Base-by-base conservation (phyloP, 1,139 yeast genomes). In the Scheffersomyces segobiensis region DNA sequence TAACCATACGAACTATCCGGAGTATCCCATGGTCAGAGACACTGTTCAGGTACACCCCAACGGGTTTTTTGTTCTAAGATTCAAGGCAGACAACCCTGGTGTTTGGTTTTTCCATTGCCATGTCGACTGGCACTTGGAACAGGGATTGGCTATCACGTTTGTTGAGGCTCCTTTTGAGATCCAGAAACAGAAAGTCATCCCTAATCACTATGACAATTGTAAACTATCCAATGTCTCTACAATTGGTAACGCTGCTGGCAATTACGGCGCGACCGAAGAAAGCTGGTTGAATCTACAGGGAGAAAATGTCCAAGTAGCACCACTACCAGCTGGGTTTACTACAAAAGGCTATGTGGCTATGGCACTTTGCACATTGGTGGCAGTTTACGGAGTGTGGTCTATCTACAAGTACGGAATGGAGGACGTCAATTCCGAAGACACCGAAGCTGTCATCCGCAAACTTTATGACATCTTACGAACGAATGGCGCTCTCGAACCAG, bases 51-150 rank as follows among this genome's bases (percentile, higher is more conserved):
- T 88, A 39, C 83, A 85, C 60, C 85, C 90, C 49, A 86, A 87
- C 64, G 90, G 93, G 0, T 83, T 86, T 66, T 69, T 87, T 53
- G 92, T 88, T 3, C 63, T 89, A 54, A 78, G 96, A 68, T 88
- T 89, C 71, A 82, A 77, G 65, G 92, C 96, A 55, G 86, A 88
- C 67, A 91, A 91, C 72, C 97, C 97, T 32, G 97, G 97, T 67
- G 92, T 91, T 50, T 91, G 97, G 96, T 81, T 89, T 68, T 92
- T 92, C 91, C 97, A 92, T 73, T 93, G 97, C 76, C 97, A 92
- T 68, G 88, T 92, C 64, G 97, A 92, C 68, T 92, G 97, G 97
- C 97, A 92, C 78, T 83, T 92, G 79, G 87, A 86, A 67, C 97
- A 91, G 75, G 97, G 97, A 61, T 81, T 92, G 61, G 93, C 93